phyloP scores from a whole-genome alignment of 306 rosid genomes.

The Vachellia collinsii region DNA sequence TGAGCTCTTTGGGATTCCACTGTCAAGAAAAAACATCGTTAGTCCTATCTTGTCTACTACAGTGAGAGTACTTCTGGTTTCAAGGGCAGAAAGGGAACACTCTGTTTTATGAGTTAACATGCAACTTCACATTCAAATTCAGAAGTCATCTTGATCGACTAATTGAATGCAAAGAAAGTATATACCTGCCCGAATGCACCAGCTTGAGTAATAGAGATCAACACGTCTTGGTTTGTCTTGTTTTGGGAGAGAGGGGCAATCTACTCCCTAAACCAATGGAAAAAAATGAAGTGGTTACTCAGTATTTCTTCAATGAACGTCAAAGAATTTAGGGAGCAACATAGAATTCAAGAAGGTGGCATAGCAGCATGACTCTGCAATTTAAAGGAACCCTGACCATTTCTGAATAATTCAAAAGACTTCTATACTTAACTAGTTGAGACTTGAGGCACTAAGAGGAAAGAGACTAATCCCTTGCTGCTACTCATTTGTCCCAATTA shows the following conservation, averaged over 20 bases:
- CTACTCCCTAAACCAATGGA: slow-evolving; percentile 50
- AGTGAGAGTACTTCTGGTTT: background rate
- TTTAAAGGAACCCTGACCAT: background rate
- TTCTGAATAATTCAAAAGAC: background rate
- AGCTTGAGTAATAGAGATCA: slow-evolving; percentile 67
- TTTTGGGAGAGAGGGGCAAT: slow-evolving; percentile 55
- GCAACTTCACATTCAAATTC: slow-evolving; percentile 1
- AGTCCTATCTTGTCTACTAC: background rate
- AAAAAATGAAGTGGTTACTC: slow-evolving; percentile 1
- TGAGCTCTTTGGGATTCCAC: slow-evolving; percentile 48
- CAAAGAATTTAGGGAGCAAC: background rate
- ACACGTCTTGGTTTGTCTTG: slow-evolving; percentile 60
- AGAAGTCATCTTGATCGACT: background rate
- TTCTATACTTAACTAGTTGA: background rate
- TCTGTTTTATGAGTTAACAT: background rate
- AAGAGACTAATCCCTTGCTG: background rate
- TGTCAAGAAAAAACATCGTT: slow-evolving; percentile 10
- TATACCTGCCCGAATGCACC: slow-evolving; percentile 73
- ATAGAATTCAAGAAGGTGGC: background rate
- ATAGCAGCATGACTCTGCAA: background rate
- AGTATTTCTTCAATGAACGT: background rate
- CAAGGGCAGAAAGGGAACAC: background rate
- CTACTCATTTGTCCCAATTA: background rate
- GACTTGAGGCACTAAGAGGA: background rate
- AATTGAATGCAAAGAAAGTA: background rate